Evolutionary conservation across 495 filamentous ascomycete species (phyloP), one percentile per base, ranked within the genome.

Genomic region (Xylaria bambusicola): DNA sequence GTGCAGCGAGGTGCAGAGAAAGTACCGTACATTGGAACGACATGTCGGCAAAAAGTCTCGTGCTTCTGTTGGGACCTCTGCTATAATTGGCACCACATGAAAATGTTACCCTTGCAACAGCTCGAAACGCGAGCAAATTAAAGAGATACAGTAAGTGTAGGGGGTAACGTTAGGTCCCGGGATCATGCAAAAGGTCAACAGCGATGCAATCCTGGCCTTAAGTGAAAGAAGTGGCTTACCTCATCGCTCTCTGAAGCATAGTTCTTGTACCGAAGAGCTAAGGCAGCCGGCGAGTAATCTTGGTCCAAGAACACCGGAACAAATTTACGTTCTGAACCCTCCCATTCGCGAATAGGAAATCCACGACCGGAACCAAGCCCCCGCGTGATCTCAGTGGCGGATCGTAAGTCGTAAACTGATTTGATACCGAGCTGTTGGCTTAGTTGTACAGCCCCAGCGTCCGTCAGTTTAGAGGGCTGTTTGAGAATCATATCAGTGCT

Each of bases 371-470:
- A 20, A 45, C 61, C 61, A 29, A 73, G 2, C 65, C 69, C 33
- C 13, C 66, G 68, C 56, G 80, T 72, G 20, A 81, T 72, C 61
- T 88, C 81, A 23, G 71, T 61, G 2, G 72, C 62, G 2, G 85
- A 86, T 35, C 89, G 84, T 7, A 91, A 73, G 68, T 92, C 87
- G 61, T 83, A 90, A 38, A 90, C 79, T 29, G 80, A 77, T 15
- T 74, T 79, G 61, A 91, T 82, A 6, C 80, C 78, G 9, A 91
- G 70, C 5, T 66, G 56, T n/a, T 71, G 70, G 21, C 57, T 60
- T 38, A 92, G 73, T 13, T 73, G 71, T 3, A 62, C 53, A 3
- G 82, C 80, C 6, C 86, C 86, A 17, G 79, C 73, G 33, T 72
- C 67, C 6, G 79, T 76, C 35, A 86, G 71, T 24, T 73, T 58